Conservation (phyloP, 768 basidiomycete genomes). For the Amanita jacksonii region DNA sequence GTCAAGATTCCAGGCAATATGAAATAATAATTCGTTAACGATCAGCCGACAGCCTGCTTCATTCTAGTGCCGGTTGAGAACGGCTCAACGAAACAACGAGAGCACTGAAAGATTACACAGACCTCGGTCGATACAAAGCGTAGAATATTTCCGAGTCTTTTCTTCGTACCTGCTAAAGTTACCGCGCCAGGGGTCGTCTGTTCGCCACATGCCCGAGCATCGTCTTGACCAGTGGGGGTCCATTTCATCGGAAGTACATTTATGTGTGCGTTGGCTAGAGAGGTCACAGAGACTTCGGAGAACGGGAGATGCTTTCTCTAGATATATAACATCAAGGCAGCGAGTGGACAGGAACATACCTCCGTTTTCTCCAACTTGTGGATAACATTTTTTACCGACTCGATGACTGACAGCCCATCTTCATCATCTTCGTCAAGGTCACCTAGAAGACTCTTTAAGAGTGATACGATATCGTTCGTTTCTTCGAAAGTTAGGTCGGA, state of each 20-base stretch:
- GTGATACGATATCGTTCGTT: conserved; percentile 8
- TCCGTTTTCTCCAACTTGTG: conserved; percentile 7
- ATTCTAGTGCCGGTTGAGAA: conserved; percentile 6
- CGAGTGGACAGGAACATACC: conserved; percentile 6
- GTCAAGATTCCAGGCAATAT: conserved; percentile 7
- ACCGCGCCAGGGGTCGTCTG: conserved; percentile 8
- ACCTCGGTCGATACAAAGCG: conserved; percentile 8
- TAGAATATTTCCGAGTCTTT: conserved; percentile 8
- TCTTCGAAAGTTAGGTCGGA: no score
- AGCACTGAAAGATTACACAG: conserved; percentile 9
- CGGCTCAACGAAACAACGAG: conserved; percentile 1
- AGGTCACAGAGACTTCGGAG: conserved; percentile 8
- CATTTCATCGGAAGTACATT: conserved; percentile 6
- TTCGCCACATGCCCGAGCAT: conserved; percentile 5
- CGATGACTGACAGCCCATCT: conserved; percentile 8
- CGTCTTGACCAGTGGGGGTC: conserved; percentile 6
- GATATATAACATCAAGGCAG: conserved; percentile 6
- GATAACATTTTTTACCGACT: conserved; percentile 6
- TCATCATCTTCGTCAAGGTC: conserved; percentile 8
- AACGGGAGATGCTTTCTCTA: conserved; percentile 8
- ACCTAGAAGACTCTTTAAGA: conserved; percentile 5
- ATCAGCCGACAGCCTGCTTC: conserved; percentile 8
- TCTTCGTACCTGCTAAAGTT: conserved; percentile 6
- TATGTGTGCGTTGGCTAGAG: conserved; percentile 7
- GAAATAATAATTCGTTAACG: conserved; percentile 5